Evolutionary conservation across 2,329 filamentous ascomycete species (phyloP).

Genomic region (Stagonosporopsis cucurbitacearum): DNA sequence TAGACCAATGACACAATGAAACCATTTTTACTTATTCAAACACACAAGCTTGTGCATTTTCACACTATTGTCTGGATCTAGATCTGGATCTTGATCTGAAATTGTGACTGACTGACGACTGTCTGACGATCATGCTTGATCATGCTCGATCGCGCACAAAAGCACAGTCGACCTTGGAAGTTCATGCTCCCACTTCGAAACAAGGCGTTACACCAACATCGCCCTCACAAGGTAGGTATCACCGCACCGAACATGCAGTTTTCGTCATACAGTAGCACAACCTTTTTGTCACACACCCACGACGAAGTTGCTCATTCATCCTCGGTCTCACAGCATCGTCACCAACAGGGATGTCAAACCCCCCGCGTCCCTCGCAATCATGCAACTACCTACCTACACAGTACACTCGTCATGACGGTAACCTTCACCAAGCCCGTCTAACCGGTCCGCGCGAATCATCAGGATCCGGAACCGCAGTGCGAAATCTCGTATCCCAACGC

Average conservation of each 20-base stretch:
- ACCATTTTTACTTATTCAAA: constrained; percentile 6
- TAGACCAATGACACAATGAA: constrained; percentile 26
- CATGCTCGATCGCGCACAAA: constrained; percentile 1
- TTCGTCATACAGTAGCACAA: constrained; percentile 20
- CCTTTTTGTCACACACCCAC: constrained; percentile 8
- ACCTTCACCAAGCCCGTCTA: not conserved
- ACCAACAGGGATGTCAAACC: not conserved
- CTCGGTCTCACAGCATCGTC: not conserved
- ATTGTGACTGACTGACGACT: not conserved
- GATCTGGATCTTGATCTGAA: not conserved
- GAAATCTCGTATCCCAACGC: constrained; percentile 5
- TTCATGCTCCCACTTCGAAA: constrained; percentile 5
- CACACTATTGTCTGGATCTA: not conserved
- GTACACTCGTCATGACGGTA: not conserved
- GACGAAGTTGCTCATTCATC: constrained; percentile 7
- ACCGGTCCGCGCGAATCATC: not conserved
- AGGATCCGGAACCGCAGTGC: not conserved
- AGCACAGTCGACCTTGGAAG: not conserved
- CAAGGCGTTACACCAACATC: constrained; percentile 3
- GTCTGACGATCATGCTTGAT: constrained; percentile 1
- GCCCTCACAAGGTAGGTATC: constrained; percentile 13
- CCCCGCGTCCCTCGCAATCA: not conserved
- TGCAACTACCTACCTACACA: too few species aligned
- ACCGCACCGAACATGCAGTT: constrained; percentile 17
- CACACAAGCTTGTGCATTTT: constrained; percentile 2